Conservation (phyloP, 208 protist genomes). For the Trypanosoma cruzi region DNA sequence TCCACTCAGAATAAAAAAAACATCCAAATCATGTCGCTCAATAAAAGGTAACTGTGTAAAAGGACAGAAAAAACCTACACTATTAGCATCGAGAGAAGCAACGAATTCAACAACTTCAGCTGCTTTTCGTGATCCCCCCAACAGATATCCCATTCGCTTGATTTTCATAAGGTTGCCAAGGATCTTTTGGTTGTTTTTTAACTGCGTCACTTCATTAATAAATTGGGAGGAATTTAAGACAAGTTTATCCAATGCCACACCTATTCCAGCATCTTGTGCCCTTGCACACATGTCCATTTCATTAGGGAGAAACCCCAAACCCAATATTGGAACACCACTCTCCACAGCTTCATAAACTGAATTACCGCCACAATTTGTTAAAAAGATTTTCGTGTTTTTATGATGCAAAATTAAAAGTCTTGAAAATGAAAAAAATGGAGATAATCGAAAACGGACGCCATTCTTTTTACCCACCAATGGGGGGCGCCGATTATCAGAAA, state of each 20-base stretch:
- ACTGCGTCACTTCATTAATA: slow-evolving; percentile 3
- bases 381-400: slow-evolving; percentile 24
- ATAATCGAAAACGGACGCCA: background rate
- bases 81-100: slow-evolving; percentile 19
- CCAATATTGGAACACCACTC: slow-evolving; percentile 13
- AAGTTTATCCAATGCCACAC: slow-evolving; percentile 17
- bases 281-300: slow-evolving; percentile 19
- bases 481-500: background rate
- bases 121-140: slow-evolving; percentile 45
- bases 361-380: slow-evolving; percentile 26
- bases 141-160: slow-evolving; percentile 34
- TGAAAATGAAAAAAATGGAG: slow-evolving; percentile 18
- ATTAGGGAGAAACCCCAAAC: slow-evolving; percentile 1
- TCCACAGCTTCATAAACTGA: slow-evolving; percentile 31
- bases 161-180: slow-evolving; percentile 14
- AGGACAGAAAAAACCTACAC: slow-evolving; percentile 25
- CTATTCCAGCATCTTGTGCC: slow-evolving; percentile 19
- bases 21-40: slow-evolving; percentile 19
- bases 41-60: slow-evolving; percentile 1
- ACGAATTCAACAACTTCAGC: slow-evolving; percentile 39
- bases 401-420: slow-evolving; percentile 22
- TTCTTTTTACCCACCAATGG: background rate
- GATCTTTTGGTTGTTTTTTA: slow-evolving; percentile 20
- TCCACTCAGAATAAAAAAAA: slow-evolving; percentile 18
- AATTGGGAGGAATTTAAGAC: slow-evolving; percentile 6